Evolutionary conservation across 2,329 filamentous ascomycete genomes (phyloP).

Genomic region (Alternaria novae-zelandiae): DNA sequence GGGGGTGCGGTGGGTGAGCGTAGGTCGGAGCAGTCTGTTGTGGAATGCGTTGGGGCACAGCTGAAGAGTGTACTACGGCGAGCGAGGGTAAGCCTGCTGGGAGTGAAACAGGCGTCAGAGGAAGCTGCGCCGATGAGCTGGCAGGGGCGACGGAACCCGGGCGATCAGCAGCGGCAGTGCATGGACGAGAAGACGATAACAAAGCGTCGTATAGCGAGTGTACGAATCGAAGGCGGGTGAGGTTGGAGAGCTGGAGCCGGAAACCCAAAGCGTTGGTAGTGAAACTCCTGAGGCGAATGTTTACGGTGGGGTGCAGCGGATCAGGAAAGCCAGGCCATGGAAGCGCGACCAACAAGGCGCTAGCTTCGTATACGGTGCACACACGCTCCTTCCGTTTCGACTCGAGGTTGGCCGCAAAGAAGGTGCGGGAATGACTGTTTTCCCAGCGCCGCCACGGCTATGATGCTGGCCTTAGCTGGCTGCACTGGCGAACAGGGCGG

Average conservation of each 20-base stretch:
- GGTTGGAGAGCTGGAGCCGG: background rate
- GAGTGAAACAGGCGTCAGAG: slow-evolving; percentile 26
- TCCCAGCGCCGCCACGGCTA: slow-evolving; percentile 1
- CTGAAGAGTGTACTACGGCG: slow-evolving; percentile 15
- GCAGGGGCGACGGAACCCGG: slow-evolving; percentile 20
- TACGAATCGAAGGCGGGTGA: slow-evolving; percentile 16
- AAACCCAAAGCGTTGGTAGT: slow-evolving; percentile 8
- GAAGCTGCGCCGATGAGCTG: slow-evolving; percentile 22
- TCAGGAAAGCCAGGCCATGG: slow-evolving; percentile 5
- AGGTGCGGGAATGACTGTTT: slow-evolving; percentile 1
- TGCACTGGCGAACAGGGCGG: slow-evolving; percentile 2
- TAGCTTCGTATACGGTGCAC: slow-evolving; percentile 23
- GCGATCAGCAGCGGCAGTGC: slow-evolving; percentile 10
- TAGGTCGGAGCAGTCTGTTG: background rate
- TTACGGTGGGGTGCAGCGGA: slow-evolving; percentile 16
- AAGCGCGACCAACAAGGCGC: slow-evolving; percentile 12
- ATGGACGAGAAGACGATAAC: slow-evolving; percentile 4
- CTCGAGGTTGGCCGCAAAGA: slow-evolving; percentile 7
- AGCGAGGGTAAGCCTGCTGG: slow-evolving; percentile 24
- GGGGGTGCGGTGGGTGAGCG: background rate
- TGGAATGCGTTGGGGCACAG: background rate
- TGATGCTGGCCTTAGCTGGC: background rate
- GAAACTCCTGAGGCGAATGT: slow-evolving; percentile 22
- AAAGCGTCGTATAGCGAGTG: slow-evolving; percentile 12
- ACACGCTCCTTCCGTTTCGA: slow-evolving; percentile 10